phyloP scores from a whole-genome alignment of 2,329 filamentous ascomycete genomes.

The Stylonectria norvegica region DNA sequence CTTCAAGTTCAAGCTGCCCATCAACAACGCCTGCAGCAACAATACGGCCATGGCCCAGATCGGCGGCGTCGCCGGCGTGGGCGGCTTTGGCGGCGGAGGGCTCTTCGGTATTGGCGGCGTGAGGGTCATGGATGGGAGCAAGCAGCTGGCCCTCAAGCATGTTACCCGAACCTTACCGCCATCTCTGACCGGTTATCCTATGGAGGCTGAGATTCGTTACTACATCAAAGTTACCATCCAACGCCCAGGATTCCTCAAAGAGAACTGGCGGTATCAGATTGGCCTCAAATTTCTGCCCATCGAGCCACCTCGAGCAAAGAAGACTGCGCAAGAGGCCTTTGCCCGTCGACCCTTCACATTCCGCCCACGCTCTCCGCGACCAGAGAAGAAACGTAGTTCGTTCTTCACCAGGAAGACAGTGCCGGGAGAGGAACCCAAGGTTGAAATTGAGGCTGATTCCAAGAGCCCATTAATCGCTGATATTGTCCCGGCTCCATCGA shows the following conservation, averaged over 20 bases:
- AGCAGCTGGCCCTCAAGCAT: conserved; percentile 63
- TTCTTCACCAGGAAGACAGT: conserved; percentile 50
- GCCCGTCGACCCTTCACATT: conserved; percentile 69
- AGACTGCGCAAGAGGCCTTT: conserved; percentile 73
- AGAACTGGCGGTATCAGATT: conserved; percentile 70
- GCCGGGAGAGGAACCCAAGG: conserved; percentile 22
- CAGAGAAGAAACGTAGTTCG: conserved; percentile 52
- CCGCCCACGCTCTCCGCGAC: conserved; percentile 36
- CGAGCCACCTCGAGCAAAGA: conserved; percentile 72
- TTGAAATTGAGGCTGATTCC: conserved; percentile 19
- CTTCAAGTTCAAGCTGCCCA: conserved; percentile 72
- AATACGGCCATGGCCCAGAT: conserved; percentile 51
- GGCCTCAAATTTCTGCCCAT: conserved; percentile 89
- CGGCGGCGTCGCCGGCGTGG: conserved; percentile 51
- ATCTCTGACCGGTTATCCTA: conserved; percentile 80
- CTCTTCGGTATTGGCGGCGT: conserved; percentile 51
- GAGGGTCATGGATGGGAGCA: conserved; percentile 60
- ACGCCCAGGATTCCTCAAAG: conserved; percentile 82
- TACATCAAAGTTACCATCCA: conserved; percentile 95
- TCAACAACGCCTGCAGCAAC: conserved; percentile 70
- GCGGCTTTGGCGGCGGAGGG: conserved; percentile 50
- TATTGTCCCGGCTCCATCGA: conserved; percentile 51
- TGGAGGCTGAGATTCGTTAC: conserved; percentile 86
- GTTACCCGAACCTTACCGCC: conserved; percentile 85
- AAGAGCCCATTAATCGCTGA: conserved; percentile 26